phyloP scores from a whole-genome alignment of 257 asterid genomes.

The Przewalskia tangutica region DNA sequence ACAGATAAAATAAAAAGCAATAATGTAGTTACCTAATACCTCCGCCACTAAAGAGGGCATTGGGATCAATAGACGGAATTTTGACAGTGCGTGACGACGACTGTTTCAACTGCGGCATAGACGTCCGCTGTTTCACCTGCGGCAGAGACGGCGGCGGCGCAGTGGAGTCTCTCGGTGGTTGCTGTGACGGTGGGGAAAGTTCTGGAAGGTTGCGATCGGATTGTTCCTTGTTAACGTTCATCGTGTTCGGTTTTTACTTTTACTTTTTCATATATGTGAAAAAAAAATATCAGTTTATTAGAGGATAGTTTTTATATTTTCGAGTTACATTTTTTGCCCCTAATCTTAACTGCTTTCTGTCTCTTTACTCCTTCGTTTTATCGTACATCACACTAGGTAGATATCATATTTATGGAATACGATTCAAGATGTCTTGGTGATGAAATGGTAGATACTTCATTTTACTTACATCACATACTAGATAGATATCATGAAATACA shows the following conservation, averaged over 20 bases:
- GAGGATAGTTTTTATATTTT: background rate
- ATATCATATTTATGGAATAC: too few species aligned
- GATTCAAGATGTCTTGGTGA: too few species aligned
- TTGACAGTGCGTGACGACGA: background rate
- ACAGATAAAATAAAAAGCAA: background rate
- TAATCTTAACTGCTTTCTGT: background rate
- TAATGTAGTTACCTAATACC: slow-evolving; percentile 38
- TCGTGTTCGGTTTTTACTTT: background rate
- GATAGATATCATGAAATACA: too few species aligned
- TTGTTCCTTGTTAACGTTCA: slow-evolving; percentile 6
- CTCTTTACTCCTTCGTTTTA: background rate
- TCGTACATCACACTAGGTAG: too few species aligned
- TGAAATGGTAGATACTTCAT: too few species aligned
- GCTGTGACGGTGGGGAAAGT: background rate
- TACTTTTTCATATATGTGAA: background rate
- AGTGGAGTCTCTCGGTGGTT: background rate
- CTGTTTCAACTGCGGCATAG: background rate
- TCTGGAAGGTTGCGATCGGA: background rate
- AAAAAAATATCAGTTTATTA: background rate
- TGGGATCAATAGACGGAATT: slow-evolving; percentile 33
- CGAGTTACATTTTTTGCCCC: background rate
- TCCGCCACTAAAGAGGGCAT: slow-evolving; percentile 49
- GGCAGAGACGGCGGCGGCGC: background rate
- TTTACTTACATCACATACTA: too few species aligned
- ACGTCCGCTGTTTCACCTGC: slow-evolving; percentile 2